Base-by-base conservation (phyloP, 495 filamentous ascomycete genomes). In the Daldinia vernicosa region DNA sequence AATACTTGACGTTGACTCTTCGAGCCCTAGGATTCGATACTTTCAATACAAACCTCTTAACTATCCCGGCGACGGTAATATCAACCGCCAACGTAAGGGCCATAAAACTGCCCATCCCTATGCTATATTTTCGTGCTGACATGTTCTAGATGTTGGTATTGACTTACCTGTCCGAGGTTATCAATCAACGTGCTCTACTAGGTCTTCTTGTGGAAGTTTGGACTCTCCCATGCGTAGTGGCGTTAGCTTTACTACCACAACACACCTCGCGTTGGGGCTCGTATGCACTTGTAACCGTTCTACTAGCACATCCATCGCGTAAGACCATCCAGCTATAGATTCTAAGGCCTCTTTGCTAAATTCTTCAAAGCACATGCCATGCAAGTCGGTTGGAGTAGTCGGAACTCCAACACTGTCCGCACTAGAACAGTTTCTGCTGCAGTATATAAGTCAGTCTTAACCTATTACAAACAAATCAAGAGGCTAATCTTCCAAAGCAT, bases 351-450 rank as follows among this genome's bases (percentile, higher is more conserved):
- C 6, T n/a, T 17, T 55, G 52, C 52, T 55, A 55, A 55, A n/a
- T 3, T 9, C 0, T 17, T 35, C 19, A 6, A 30, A 55, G 52
- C 52, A 17, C 52, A 55, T 6, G 26, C 52, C 1, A 55, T 55
- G 52, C 52, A 55, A 55, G 52, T 55, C 19, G 52, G 52, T 27
- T 55, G 52, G 52, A 55, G 52, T 55, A 55, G 52, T 32, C 52
- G 52, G 6, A 55, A 55, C 15, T 55, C 52, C 52, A 55, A 55
- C 28, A 55, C 52, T n/a, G 52, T 55, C 28, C 52, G 52, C 28
- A 55, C 52, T 2, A 55, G 52, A 55, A 55, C 52, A 3, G 52
- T 55, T n/a, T 55, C 52, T 30, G 52, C 52, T 30, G 52, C 52
- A 17, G 52, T 28, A 55, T 55, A 55, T 14, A 55, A 54, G 28